Evolutionary conservation across 148 eudicot species (phyloP).

Genomic region (Chenopodium quinoa): DNA sequence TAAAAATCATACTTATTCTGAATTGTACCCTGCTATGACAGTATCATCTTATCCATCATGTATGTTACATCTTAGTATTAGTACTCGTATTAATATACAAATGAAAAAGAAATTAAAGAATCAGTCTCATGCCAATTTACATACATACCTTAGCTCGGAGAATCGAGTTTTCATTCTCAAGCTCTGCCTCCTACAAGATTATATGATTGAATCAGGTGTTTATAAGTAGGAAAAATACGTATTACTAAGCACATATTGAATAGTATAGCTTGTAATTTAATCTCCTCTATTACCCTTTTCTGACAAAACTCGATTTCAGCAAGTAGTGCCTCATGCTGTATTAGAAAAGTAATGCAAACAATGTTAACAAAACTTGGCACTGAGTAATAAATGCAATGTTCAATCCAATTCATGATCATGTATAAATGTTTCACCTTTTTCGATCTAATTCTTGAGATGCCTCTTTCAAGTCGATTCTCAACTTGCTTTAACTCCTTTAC

Average conservation of each 20-base stretch:
- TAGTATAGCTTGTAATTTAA: not conserved
- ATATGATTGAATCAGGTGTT: not conserved
- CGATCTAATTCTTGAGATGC: constrained; percentile 63
- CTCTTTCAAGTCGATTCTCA: constrained; percentile 70
- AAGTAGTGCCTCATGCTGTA: constrained; percentile 31
- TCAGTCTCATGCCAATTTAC: not conserved
- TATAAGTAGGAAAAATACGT: too few species aligned
- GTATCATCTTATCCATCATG: too few species aligned
- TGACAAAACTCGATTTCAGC: constrained; percentile 33
- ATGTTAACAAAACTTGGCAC: not conserved
- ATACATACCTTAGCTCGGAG: constrained; percentile 24
- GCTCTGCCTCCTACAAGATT: constrained; percentile 15
- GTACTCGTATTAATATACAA: too few species aligned
- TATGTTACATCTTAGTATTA: not conserved
- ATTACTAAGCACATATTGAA: too few species aligned
- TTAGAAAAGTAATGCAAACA: not conserved
- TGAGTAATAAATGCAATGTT: not conserved
- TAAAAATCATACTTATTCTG: not conserved
- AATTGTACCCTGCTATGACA: not conserved
- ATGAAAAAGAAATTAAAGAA: not conserved
- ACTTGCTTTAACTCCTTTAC: constrained; percentile 74
- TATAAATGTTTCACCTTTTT: constrained; percentile 48
- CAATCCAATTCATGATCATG: not conserved
- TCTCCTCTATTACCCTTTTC: constrained; percentile 23
- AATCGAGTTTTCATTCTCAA: constrained; percentile 21